These are phyloP conservation scores for Lasiodiplodia hormozganensis DNA, from an alignment of 2,329 filamentous ascomycete species.

Conservation along the genomic window DNA sequence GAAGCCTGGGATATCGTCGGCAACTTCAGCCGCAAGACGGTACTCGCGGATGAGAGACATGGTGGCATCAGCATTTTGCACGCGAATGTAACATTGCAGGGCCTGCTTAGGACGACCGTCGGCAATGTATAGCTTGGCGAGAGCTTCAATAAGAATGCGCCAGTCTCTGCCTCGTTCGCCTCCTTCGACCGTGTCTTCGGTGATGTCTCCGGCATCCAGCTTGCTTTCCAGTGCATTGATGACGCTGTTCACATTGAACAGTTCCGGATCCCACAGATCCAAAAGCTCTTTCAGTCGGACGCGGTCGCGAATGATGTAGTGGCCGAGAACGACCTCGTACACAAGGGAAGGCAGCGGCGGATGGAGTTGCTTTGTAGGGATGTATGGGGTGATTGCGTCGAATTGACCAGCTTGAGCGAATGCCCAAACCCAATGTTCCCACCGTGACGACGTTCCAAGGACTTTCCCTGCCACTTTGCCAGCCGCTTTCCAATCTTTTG, in stretches of 20 bases:
- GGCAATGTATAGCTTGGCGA: conserved; percentile 84
- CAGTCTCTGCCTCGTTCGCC: conserved; percentile 80
- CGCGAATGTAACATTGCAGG: conserved; percentile 83
- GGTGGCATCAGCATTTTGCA: conserved; percentile 90
- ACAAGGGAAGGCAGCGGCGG: conserved; percentile 81
- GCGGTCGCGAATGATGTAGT: conserved; percentile 84
- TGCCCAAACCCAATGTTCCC: conserved; percentile 95
- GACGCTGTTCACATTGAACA: conserved; percentile 81
- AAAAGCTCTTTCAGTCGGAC: conserved; percentile 78
- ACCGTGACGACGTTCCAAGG: conserved; percentile 76
- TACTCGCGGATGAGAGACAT: conserved; percentile 86
- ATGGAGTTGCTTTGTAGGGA: conserved; percentile 77
- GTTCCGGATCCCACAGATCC: conserved; percentile 81
- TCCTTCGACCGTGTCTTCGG: conserved; percentile 76
- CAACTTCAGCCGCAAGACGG: conserved; percentile 87
- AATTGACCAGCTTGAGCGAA: conserved; percentile 88
- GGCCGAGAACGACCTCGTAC: conserved; percentile 87
- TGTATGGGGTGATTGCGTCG: conserved; percentile 85
- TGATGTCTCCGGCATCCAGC: conserved; percentile 75
- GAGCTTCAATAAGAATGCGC: conserved; percentile 84
- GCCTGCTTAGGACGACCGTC: conserved; percentile 84
- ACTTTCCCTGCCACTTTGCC: conserved; percentile 84
- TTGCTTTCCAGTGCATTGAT: conserved; percentile 82
- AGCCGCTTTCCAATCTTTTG: conserved; percentile 76
- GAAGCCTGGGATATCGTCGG: conserved; percentile 88